phyloP scores from a whole-genome alignment of 2,329 filamentous ascomycete genomes.

The Epicoccum nigrum region DNA sequence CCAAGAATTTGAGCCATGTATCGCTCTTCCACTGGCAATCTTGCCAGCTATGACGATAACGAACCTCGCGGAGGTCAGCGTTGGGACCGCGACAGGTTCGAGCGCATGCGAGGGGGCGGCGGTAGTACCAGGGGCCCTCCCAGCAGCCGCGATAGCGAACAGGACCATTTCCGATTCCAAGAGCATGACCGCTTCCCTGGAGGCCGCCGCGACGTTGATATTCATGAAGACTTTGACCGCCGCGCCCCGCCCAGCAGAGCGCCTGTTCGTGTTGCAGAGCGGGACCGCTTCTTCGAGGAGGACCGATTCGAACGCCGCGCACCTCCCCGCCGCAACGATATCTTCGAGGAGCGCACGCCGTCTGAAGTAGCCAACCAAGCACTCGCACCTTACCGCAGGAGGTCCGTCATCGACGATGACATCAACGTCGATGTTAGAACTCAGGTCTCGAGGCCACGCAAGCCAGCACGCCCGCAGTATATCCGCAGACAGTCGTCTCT shows the following conservation, averaged over 20 bases:
- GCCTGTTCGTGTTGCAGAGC: conserved; percentile 45
- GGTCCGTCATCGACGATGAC: conserved; percentile 63
- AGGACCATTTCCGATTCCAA: conserved; percentile 49
- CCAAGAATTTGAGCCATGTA: conserved; percentile 32
- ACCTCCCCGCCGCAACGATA: conserved; percentile 47
- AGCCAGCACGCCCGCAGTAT: conserved; percentile 68
- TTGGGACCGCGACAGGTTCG: conserved; percentile 59
- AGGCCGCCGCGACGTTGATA: conserved; percentile 49
- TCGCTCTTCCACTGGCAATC: conserved; percentile 51
- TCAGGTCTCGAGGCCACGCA: conserved; percentile 49
- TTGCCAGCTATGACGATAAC: conserved; percentile 51
- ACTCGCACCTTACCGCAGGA: conserved; percentile 64
- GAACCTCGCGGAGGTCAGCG: conserved; percentile 47
- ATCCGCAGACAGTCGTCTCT: conserved; percentile 85
- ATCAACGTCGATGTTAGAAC: conserved; percentile 54
- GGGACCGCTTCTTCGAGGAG: conserved; percentile 63
- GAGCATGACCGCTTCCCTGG: conserved; percentile 53
- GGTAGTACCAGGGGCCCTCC: conserved; percentile 57
- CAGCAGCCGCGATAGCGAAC: conserved; percentile 53
- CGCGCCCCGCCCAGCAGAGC: conserved; percentile 40
- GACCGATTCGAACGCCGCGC: conserved; percentile 52
- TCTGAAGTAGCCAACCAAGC: conserved; percentile 58
- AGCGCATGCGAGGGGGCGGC: conserved; percentile 50
- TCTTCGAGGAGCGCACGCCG: conserved; percentile 56
- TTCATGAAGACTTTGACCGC: conserved; percentile 53